Conservation (phyloP, 139 green algal species). For the Gonium pectorale region DNA sequence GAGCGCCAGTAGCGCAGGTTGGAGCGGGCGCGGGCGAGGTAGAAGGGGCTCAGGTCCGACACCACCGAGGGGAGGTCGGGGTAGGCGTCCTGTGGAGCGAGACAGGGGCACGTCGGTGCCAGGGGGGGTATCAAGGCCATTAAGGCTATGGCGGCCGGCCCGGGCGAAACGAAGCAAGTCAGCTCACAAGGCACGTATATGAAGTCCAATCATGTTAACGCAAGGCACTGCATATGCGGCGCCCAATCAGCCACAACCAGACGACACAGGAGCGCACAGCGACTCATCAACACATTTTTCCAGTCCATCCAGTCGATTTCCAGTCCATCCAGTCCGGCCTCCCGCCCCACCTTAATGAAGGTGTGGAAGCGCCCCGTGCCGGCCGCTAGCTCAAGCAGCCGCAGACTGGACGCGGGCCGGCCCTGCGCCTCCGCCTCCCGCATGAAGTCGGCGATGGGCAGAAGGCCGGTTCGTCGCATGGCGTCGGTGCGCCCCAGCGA, state of each 20-base stretch:
- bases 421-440: neutral
- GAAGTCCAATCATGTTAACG: too few relatives aligned
- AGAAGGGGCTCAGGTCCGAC: constrained; percentile 87
- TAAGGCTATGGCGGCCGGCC: too few relatives aligned
- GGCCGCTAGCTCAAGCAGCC: constrained; percentile 84
- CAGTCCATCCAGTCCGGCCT: neutral
- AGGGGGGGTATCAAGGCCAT: too few relatives aligned
- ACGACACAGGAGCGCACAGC: too few relatives aligned
- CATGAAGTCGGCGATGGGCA: constrained; percentile 54
- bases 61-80: constrained; percentile 66
- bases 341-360: constrained; percentile 85
- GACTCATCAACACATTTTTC: too few relatives aligned
- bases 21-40: constrained; percentile 77
- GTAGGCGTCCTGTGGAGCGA: constrained; percentile 49
- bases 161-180: too few relatives aligned
- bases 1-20: constrained; percentile 80
- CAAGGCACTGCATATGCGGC: too few relatives aligned
- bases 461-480: constrained; percentile 74
- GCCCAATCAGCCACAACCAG: too few relatives aligned
- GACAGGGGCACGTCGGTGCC: too few relatives aligned
- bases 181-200: too few relatives aligned
- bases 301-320: too few relatives aligned
- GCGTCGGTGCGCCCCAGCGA: constrained; percentile 91
- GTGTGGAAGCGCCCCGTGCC: constrained; percentile 92
- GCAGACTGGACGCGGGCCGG: constrained; percentile 5